Conservation (phyloP, 257 asterid genomes). For the Gentiana macrophylla region DNA sequence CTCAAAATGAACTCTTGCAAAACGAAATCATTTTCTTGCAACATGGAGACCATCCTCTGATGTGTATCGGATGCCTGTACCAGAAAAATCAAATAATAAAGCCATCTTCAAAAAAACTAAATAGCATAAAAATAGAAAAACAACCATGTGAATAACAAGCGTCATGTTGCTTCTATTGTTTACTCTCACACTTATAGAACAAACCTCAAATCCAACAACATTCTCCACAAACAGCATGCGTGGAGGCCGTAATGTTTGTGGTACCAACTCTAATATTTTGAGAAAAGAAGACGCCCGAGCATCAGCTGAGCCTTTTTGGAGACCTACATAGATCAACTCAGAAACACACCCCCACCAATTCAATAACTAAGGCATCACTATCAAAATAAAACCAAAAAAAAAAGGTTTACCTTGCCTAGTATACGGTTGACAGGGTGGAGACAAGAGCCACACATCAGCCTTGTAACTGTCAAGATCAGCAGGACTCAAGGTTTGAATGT, state of each 20-base stretch:
- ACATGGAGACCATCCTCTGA: constrained; percentile 53
- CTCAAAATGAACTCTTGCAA: constrained; percentile 81
- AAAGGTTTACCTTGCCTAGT: constrained; percentile 73
- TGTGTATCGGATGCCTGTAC: constrained; percentile 91
- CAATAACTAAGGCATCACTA: not conserved
- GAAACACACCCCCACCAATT: constrained; percentile 8
- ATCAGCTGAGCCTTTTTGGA: constrained; percentile 85
- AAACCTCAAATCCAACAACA: constrained; percentile 98
- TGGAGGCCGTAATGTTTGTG: constrained; percentile 58
- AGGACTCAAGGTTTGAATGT: constrained; percentile 84
- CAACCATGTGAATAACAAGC: not conserved
- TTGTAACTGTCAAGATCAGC: constrained; percentile 62
- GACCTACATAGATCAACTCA: constrained; percentile 41
- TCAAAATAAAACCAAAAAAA: not conserved
- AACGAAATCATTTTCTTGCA: constrained; percentile 57
- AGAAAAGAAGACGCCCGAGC: constrained; percentile 89
- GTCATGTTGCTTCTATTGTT: not conserved
- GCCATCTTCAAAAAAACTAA: not conserved
- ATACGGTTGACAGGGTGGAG: constrained; percentile 99
- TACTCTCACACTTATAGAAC: constrained; percentile 3
- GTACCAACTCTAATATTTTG: constrained; percentile 73
- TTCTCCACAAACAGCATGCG: constrained; percentile 84
- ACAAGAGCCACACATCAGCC: constrained; percentile 82
- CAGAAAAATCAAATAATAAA: not conserved
- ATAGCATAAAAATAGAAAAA: not conserved